These are phyloP conservation scores for Aspergillus hortae DNA, from an alignment of 2,329 filamentous ascomycete species.

Conservation along the genomic window DNA sequence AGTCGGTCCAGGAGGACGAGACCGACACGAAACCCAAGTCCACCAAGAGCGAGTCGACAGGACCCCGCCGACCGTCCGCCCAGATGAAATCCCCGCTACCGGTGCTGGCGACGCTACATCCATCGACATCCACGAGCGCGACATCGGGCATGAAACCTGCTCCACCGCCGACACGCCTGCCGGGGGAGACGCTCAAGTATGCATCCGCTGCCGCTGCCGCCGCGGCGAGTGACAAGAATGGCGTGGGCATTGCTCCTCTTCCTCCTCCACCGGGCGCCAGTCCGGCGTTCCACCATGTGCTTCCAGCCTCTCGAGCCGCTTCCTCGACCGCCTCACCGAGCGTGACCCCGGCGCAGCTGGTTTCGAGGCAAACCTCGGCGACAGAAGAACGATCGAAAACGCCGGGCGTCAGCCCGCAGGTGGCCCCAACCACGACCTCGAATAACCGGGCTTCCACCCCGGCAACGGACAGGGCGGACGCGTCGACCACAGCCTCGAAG, in stretches of 20 bases:
- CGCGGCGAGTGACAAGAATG: constrained; percentile 82
- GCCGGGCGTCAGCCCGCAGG: constrained; percentile 47
- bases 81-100: constrained; percentile 93
- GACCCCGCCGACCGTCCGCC: constrained; percentile 70
- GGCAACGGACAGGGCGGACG: constrained; percentile 46
- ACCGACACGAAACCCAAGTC: constrained; percentile 60
- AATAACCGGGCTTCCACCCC: constrained; percentile 45
- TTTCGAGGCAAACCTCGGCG: constrained; percentile 30
- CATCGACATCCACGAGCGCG: constrained; percentile 44
- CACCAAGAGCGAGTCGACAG: constrained; percentile 55
- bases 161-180: constrained; percentile 74
- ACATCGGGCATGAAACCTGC: constrained; percentile 84
- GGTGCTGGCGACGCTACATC: constrained; percentile 85
- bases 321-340: constrained; percentile 59
- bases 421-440: constrained; percentile 38
- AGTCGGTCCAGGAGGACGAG: constrained; percentile 83
- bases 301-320: constrained; percentile 47
- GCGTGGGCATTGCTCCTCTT: constrained; percentile 85
- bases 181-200: constrained; percentile 91
- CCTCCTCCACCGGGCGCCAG: constrained; percentile 75
- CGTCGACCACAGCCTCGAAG: constrained; percentile 32
- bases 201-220: constrained; percentile 93
- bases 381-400: constrained; percentile 52
- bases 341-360: constrained; percentile 48
- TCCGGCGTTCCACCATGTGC: constrained; percentile 49